Conservation (phyloP, 2,329 filamentous ascomycete species). For the Aspergillus sp. region DNA sequence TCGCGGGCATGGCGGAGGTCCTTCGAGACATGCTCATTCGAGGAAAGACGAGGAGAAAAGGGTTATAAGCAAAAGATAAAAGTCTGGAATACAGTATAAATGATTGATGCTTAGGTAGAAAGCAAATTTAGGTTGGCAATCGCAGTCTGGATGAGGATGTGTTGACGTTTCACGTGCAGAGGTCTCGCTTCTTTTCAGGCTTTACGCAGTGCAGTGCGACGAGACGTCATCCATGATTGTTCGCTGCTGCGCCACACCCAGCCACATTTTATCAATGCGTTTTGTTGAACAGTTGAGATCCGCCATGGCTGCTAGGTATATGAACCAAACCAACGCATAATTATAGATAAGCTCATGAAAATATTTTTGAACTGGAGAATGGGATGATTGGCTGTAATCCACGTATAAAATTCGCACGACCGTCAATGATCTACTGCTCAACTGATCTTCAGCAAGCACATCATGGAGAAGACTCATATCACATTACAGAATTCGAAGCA, state of each 20-base stretch:
- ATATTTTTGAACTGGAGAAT: background rate
- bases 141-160: slow-evolving; percentile 25
- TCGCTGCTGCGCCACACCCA: slow-evolving; percentile 26
- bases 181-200: slow-evolving; percentile 20
- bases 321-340: too few relatives aligned
- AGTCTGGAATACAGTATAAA: background rate
- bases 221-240: slow-evolving; percentile 35
- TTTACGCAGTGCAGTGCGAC: slow-evolving; percentile 12
- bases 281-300: too few relatives aligned
- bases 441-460: background rate
- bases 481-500: slow-evolving; percentile 28
- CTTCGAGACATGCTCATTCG: slow-evolving; percentile 40
- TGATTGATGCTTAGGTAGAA: slow-evolving; percentile 3
- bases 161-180: slow-evolving; percentile 35
- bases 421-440: background rate
- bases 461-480: background rate
- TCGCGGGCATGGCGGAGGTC: slow-evolving; percentile 36
- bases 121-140: slow-evolving; percentile 18
- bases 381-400: background rate
- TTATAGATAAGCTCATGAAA: too few relatives aligned
- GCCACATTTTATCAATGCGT: background rate
- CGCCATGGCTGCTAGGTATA: too few relatives aligned
- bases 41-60: slow-evolving; percentile 1
- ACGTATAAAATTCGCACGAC: background rate
- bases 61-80: background rate